Evolutionary conservation across 2,329 filamentous ascomycete genomes (phyloP).

Genomic region (Chaetomiaceae sp.): DNA sequence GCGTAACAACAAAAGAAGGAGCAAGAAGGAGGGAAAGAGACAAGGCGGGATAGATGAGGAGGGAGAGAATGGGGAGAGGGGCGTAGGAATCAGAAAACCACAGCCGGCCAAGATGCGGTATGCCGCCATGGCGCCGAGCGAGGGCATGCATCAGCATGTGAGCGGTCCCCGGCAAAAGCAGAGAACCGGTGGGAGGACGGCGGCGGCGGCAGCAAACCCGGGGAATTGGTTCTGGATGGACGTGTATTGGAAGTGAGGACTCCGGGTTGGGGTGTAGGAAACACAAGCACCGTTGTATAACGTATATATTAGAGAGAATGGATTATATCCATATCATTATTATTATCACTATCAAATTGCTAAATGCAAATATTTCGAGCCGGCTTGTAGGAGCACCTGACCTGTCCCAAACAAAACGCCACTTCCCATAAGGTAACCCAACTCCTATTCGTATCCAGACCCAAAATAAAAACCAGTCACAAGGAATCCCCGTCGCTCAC

Average conservation of each 20-base stretch:
- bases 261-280: too few relatives aligned
- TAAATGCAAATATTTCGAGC: too few relatives aligned
- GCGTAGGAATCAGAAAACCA: neutral
- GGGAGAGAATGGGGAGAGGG: neutral
- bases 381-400: too few relatives aligned
- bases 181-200: neutral
- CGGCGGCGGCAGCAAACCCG: slow-evolving; percentile 11
- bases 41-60: neutral
- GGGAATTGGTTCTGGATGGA: slow-evolving; percentile 20
- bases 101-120: slow-evolving; percentile 3
- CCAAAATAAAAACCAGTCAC: too few relatives aligned
- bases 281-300: too few relatives aligned
- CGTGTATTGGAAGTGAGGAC: slow-evolving; percentile 18
- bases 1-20: neutral
- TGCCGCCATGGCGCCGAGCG: slow-evolving; percentile 4
- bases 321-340: too few relatives aligned
- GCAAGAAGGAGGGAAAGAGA: neutral
- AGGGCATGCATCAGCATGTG: slow-evolving; percentile 9
- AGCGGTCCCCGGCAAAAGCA: neutral
- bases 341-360: too few relatives aligned
- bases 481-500: too few relatives aligned
- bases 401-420: too few relatives aligned
- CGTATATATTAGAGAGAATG: too few relatives aligned
- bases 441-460: too few relatives aligned
- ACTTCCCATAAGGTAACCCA: too few relatives aligned